Evolutionary conservation across 306 rosid species (phyloP).

Genomic region (Biancaea sappan): DNA sequence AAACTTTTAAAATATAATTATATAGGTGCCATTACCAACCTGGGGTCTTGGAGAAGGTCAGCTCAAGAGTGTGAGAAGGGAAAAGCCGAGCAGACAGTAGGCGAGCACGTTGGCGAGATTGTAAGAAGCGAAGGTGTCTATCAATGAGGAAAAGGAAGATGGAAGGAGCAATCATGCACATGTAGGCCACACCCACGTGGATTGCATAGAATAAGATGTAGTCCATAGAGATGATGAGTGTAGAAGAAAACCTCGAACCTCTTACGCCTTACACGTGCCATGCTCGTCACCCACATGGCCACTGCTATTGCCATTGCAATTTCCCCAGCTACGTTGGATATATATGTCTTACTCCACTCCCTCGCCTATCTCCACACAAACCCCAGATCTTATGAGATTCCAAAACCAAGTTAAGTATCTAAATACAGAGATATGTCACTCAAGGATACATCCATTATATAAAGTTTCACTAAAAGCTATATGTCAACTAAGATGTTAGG

Average conservation of each 20-base stretch:
- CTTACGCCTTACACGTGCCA: constrained; percentile 60
- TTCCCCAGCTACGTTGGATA: no score
- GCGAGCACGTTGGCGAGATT: constrained; percentile 47
- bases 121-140: constrained; percentile 61
- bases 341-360: no score
- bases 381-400: no score
- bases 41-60: constrained; percentile 60
- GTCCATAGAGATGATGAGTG: constrained; percentile 62
- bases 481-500: no score
- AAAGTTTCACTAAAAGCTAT: no score
- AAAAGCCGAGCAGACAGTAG: constrained; percentile 62
- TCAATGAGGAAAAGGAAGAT: constrained; percentile 72
- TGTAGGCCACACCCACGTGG: constrained; percentile 57
- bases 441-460: no score
- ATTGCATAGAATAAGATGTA: constrained; percentile 63
- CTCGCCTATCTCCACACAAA: no score
- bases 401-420: no score
- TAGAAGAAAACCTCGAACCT: constrained; percentile 77
- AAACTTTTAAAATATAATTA: no score
- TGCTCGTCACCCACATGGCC: constrained; percentile 61
- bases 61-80: constrained; percentile 54
- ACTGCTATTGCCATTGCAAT: constrained; percentile 52
- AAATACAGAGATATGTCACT: no score
- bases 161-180: constrained; percentile 64
- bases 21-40: no score